Base-by-base conservation (phyloP, 768 basidiomycete species). In the Ephemerocybe angulata region DNA sequence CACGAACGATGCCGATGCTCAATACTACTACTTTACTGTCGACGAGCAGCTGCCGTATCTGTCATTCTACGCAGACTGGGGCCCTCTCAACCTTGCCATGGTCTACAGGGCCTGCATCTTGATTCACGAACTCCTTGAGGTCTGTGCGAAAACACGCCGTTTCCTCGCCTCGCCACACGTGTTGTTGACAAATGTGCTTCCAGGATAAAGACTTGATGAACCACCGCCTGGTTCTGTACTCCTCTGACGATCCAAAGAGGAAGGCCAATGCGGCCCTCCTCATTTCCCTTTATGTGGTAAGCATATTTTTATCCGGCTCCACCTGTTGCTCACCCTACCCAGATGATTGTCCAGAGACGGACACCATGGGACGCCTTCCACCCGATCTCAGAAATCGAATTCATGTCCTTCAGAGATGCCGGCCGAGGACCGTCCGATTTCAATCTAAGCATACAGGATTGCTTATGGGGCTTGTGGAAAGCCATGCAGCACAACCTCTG, bases 191-290 rank as follows among this genome's bases (percentile, higher is more conserved):
- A 35, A 43, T 35, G 53, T 55, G 33, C 56, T 37, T 63, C 56
- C 61, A 93, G 91, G 92, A 93, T 68, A 79, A 82, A 60, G 86
- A 87, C 54, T 78, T 92, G 48, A 70, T 76, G 15, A 76, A 80
- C n/a, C 81, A 90, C 63, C 80, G 88, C 58, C 77, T 97, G 12
- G 87, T 95, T 11, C 77, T 99, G 15, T 98, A 96, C 71, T 87
- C 94, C 12, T 87, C 90, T 19, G 81, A 85, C 64, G 90, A 94
- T 62, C 87, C 94, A 5, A 83, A 85, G 62, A 78, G 80, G 60
- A 98, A 98, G 68, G 91, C 93, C 5, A 98, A 98, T 65, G 92
- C 96, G 4, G 94, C 94, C 1, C 73, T 98, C n/a, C 74, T 98
- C 25, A 90, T 98, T 77, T 87, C 94, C 11, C 82, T 98, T 43